These are phyloP conservation scores for Fabrea salina DNA, from an alignment of 169 alveolate species.

Conservation along the genomic window DNA sequence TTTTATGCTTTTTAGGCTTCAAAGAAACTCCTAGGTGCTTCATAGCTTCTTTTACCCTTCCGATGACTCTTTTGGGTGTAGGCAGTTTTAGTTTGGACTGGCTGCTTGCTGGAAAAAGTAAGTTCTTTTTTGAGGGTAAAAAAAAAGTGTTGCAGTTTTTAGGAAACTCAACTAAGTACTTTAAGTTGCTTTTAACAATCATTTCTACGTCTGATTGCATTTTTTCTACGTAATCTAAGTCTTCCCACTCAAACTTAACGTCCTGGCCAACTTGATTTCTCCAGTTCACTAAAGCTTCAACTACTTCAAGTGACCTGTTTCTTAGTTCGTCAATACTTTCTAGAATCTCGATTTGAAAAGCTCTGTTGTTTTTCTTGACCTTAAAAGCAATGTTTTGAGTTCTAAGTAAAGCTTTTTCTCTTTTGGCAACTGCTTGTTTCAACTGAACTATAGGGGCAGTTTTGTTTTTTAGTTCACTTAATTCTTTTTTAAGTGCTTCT, in stretches of 20 bases:
- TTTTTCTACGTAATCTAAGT: not conserved
- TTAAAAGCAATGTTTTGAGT: no score
- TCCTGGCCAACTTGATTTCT: not conserved
- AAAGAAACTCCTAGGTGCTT: no score
- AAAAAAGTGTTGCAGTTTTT: not conserved
- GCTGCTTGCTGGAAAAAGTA: no score
- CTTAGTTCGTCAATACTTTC: no score
- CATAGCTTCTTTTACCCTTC: no score
- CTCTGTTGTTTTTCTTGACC: no score
- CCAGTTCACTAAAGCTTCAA: not conserved
- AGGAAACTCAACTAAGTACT: not conserved
- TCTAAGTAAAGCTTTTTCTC: no score
- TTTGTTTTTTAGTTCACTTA: not conserved
- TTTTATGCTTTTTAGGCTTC: no score
- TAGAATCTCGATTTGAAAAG: no score
- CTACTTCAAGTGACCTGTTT: conserved; percentile 1
- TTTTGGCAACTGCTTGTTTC: not conserved
- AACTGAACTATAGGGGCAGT: not conserved
- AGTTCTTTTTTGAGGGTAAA: no score
- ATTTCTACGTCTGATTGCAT: not conserved
- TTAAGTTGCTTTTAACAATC: not conserved
- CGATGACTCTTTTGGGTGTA: no score
- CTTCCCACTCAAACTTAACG: not conserved
- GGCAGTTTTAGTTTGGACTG: no score
- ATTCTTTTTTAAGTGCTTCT: not conserved